Evolutionary conservation across 1,284 basidiomycete species (phyloP).

Genomic region (Austroboletus novae-zelandiae): DNA sequence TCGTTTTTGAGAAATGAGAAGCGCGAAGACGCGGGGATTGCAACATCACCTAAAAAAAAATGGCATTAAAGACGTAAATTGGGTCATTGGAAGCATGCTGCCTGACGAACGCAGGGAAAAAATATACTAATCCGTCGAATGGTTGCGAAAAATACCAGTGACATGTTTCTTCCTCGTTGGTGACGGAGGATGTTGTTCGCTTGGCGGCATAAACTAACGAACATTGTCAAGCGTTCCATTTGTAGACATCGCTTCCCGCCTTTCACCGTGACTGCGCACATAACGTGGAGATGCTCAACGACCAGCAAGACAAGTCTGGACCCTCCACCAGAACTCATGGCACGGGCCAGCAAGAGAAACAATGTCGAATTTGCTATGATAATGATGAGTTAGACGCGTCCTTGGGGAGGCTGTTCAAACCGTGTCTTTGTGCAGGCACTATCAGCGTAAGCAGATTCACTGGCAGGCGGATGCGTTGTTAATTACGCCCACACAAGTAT

Average conservation of each 20-base stretch:
- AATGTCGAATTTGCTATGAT: constrained; percentile 76
- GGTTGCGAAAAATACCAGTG: no score
- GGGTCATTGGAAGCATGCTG: constrained; percentile 22
- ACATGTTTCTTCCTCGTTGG: no score
- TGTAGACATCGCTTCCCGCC: neutral
- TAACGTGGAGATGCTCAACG: constrained; percentile 19
- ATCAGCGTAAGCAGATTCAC: constrained; percentile 57
- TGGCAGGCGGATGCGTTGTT: constrained; percentile 10
- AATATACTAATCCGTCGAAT: neutral
- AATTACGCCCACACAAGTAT: constrained; percentile 42
- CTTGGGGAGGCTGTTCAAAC: constrained; percentile 69
- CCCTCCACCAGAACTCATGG: neutral
- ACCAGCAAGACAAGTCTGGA: constrained; percentile 13
- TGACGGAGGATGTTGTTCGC: neutral
- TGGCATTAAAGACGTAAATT: constrained; percentile 23
- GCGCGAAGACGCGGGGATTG: constrained; percentile 9
- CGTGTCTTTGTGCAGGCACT: constrained; percentile 77
- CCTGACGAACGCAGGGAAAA: constrained; percentile 3
- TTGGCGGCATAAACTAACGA: neutral
- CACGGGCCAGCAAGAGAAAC: constrained; percentile 42
- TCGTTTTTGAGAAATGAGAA: constrained; percentile 15
- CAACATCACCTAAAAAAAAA: constrained; percentile 18
- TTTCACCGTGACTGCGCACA: neutral
- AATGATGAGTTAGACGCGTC: constrained; percentile 51
- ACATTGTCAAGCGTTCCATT: neutral